phyloP scores from a whole-genome alignment of 495 filamentous ascomycete genomes.

The Evernia prunastri region DNA sequence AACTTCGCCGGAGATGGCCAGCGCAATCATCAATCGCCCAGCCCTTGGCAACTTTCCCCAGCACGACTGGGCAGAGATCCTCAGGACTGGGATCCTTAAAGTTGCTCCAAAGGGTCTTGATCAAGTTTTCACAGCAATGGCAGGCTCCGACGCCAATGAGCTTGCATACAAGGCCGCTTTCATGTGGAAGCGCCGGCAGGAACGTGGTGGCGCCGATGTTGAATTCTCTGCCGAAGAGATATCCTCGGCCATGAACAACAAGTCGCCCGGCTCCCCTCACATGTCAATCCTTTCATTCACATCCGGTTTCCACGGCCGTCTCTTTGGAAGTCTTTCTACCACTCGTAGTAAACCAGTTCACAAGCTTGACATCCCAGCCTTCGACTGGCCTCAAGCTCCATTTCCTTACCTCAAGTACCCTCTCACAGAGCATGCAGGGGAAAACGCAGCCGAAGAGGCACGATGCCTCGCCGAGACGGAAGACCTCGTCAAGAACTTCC shows the following conservation, averaged over 20 bases:
- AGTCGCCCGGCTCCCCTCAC: constrained; percentile 71
- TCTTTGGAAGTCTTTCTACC: constrained; percentile 87
- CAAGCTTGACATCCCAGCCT: constrained; percentile 97
- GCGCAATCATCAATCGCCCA: constrained; percentile 83
- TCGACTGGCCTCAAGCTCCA: constrained; percentile 94
- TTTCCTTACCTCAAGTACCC: constrained; percentile 92
- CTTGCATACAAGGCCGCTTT: constrained; percentile 99
- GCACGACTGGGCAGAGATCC: constrained; percentile 76
- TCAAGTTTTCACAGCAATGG: constrained; percentile 95
- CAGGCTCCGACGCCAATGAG: constrained; percentile 96
- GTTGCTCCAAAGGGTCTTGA: constrained; percentile 86
- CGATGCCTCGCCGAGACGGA: constrained; percentile 87
- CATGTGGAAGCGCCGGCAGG: constrained; percentile 87
- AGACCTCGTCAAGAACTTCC: constrained; percentile 73
- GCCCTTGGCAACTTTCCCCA: constrained; percentile 96
- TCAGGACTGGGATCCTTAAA: constrained; percentile 80
- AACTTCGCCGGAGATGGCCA: constrained; percentile 69
- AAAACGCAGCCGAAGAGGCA: constrained; percentile 77
- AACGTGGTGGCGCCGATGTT: constrained; percentile 74
- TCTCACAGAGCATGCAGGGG: constrained; percentile 70
- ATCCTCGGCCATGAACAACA: constrained; percentile 73
- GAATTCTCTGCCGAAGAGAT: constrained; percentile 85
- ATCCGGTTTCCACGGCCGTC: constrained; percentile 88
- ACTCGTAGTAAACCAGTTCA: constrained; percentile 96
- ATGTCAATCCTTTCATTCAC: constrained; percentile 92